Percentiles rank a stretch among this genome's conserved stretches.
phyloP scores from a whole-genome alignment of 345 rosid genomes.

The Lepidium africanum region DNA sequence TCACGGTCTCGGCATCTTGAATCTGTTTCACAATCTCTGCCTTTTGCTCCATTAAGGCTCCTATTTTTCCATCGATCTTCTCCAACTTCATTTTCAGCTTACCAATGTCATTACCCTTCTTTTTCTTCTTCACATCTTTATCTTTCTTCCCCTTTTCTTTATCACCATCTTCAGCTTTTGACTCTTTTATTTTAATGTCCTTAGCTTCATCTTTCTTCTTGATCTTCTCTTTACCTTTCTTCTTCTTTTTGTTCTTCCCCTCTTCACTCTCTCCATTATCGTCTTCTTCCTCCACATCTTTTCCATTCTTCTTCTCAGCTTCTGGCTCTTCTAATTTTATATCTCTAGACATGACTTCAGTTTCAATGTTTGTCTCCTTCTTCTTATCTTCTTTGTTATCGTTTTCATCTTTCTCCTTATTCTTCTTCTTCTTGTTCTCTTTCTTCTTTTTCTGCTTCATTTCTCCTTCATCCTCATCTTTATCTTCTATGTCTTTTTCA shows the following conservation, averaged over 20 bases:
- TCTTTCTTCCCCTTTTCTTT: constrained; percentile 28
- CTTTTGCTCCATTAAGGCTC: constrained; percentile 41
- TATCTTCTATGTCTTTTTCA: constrained; percentile 2
- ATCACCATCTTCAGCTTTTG: constrained; percentile 22
- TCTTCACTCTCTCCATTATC: background rate
- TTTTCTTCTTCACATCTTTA: constrained; percentile 46
- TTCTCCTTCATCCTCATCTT: constrained; percentile 12
- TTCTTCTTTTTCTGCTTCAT: background rate
- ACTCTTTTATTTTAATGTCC: background rate
- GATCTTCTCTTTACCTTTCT: background rate
- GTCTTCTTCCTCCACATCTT: background rate
- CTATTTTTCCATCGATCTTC: constrained; percentile 50
- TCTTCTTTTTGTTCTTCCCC: background rate
- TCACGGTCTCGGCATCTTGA: constrained; percentile 51
- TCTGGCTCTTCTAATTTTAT: constrained; percentile 2
- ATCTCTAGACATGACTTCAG: constrained; percentile 4
- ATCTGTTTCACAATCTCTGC: constrained; percentile 47
- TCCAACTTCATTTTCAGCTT: constrained; percentile 49
- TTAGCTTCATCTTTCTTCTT: background rate
- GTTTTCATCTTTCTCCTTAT: background rate
- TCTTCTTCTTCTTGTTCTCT: background rate
- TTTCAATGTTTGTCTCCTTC: constrained; percentile 2
- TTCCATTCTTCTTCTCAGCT: background rate
- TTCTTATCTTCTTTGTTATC: background rate
- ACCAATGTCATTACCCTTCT: constrained; percentile 35